These are phyloP conservation scores for Pseudonitzschia delicatissima DNA, from an alignment of 108 stramenopile genomes.

Conservation along the genomic window DNA sequence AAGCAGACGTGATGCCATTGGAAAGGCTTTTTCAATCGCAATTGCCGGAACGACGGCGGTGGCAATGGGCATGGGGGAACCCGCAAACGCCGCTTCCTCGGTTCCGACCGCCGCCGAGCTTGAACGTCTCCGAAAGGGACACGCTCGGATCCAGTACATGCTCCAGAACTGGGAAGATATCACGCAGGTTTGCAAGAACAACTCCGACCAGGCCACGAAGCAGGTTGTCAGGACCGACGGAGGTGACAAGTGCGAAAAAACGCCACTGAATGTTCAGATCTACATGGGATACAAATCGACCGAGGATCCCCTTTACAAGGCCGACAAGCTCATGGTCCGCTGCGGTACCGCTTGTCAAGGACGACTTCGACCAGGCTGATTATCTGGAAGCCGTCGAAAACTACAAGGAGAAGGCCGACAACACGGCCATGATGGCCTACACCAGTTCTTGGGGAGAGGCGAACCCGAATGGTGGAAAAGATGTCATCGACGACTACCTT, in stretches of 20 bases:
- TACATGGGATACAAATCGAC: conserved; percentile 42
- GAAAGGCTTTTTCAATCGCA: not conserved
- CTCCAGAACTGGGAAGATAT: conserved; percentile 67
- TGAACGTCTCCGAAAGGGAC: conserved; percentile 58
- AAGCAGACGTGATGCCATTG: not conserved
- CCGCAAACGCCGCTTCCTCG: not conserved
- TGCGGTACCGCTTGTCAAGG: conserved; percentile 55
- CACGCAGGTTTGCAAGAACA: conserved; percentile 61
- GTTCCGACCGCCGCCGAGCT: conserved; percentile 50
- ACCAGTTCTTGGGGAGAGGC: conserved; percentile 36
- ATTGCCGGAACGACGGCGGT: not conserved
- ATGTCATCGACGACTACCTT: conserved; percentile 76
- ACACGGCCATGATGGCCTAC: conserved; percentile 48
- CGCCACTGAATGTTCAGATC: conserved; percentile 49
- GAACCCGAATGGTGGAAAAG: conserved; percentile 75
- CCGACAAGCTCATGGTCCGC: conserved; percentile 72
- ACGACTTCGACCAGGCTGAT: conserved; percentile 45
- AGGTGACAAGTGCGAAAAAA: conserved; percentile 59
- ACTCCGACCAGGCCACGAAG: conserved; percentile 52
- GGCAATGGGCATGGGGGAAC: not conserved
- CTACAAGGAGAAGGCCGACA: conserved; percentile 73
- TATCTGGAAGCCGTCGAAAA: conserved; percentile 72
- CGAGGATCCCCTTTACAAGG: conserved; percentile 69
- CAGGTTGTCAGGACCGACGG: conserved; percentile 74
- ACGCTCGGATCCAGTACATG: conserved; percentile 61